These are phyloP conservation scores for Agaricus sinodeliciosus DNA, from an alignment of 768 basidiomycete genomes.

Conservation along the genomic window DNA sequence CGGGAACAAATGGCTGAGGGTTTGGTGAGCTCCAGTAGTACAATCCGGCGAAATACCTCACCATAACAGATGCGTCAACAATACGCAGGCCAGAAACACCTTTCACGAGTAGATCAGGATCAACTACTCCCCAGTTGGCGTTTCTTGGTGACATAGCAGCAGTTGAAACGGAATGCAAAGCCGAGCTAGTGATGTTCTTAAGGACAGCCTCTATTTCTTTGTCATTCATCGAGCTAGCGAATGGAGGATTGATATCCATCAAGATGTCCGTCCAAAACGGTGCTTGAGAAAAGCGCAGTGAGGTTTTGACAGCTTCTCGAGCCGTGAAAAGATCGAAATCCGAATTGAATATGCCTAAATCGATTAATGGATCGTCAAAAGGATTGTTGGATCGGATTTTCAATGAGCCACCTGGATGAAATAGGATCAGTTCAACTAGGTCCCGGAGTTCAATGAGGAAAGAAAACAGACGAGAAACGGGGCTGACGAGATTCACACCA, in stretches of 20 bases:
- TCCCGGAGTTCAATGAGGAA: not conserved
- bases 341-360: conserved; percentile 10
- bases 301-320: conserved; percentile 16
- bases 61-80: conserved; percentile 31
- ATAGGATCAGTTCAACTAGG: not conserved
- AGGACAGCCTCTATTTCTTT: conserved; percentile 15
- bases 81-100: conserved; percentile 26
- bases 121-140: conserved; percentile 26
- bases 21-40: not conserved
- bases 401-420: conserved; percentile 15
- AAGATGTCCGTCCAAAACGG: conserved; percentile 15
- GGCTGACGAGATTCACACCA: conserved; percentile 18
- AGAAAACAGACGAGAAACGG: conserved; percentile 18
- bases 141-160: conserved; percentile 24
- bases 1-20: conserved; percentile 12
- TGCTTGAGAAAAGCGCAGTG: conserved; percentile 15
- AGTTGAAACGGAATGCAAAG: conserved; percentile 27
- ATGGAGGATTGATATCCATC: conserved; percentile 7
- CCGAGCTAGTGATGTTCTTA: conserved; percentile 14
- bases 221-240: conserved; percentile 8
- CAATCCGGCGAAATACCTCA: conserved; percentile 11
- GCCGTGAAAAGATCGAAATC: conserved; percentile 13
- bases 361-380: conserved; percentile 19
- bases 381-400: conserved; percentile 17
- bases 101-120: conserved; percentile 32